These are phyloP conservation scores for Phaeolepiota aurea DNA, from an alignment of 768 basidiomycete species.

Conservation along the genomic window DNA sequence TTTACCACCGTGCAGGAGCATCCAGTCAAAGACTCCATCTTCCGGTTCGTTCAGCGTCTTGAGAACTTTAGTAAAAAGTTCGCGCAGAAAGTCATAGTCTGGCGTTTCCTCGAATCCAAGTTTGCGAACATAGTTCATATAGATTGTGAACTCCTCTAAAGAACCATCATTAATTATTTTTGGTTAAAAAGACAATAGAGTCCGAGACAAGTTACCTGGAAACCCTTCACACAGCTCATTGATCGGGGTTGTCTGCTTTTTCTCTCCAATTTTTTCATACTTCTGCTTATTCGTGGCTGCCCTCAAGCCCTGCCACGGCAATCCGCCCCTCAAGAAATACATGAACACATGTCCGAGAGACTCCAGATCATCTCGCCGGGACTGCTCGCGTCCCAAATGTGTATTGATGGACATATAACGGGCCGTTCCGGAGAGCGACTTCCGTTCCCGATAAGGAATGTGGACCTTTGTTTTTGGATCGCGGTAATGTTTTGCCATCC, in stretches of 20 bases:
- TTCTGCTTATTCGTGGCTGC: slow-evolving; percentile 99
- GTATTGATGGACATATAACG: slow-evolving; percentile 99
- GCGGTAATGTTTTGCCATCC: slow-evolving; percentile 99
- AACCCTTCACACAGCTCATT: slow-evolving; percentile 93
- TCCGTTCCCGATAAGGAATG: slow-evolving; percentile 98
- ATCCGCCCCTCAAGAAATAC: slow-evolving; percentile 94
- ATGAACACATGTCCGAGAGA: slow-evolving; percentile 98
- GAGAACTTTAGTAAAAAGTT: slow-evolving; percentile 87
- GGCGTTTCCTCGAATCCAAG: slow-evolving; percentile 96
- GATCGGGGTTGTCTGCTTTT: slow-evolving; percentile 92
- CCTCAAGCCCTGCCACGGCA: slow-evolving; percentile 97
- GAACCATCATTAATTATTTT: slow-evolving; percentile 1
- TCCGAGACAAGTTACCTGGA: slow-evolving; percentile 69
- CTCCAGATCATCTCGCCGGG: slow-evolving; percentile 92
- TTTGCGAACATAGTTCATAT: slow-evolving; percentile 99
- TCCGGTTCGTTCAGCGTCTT: slow-evolving; percentile 84
- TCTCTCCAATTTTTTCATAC: slow-evolving; percentile 99
- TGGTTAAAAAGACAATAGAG: slow-evolving; percentile 3
- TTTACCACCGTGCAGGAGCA: slow-evolving; percentile 87
- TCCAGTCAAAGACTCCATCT: slow-evolving; percentile 95
- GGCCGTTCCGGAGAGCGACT: slow-evolving; percentile 92
- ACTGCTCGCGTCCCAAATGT: slow-evolving; percentile 91
- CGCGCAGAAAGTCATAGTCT: slow-evolving; percentile 96
- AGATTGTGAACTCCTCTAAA: slow-evolving; percentile 94
- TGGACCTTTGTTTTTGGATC: slow-evolving; percentile 97